Conservation (phyloP, 441 rosid species). For the Macaranga tanarius region DNA sequence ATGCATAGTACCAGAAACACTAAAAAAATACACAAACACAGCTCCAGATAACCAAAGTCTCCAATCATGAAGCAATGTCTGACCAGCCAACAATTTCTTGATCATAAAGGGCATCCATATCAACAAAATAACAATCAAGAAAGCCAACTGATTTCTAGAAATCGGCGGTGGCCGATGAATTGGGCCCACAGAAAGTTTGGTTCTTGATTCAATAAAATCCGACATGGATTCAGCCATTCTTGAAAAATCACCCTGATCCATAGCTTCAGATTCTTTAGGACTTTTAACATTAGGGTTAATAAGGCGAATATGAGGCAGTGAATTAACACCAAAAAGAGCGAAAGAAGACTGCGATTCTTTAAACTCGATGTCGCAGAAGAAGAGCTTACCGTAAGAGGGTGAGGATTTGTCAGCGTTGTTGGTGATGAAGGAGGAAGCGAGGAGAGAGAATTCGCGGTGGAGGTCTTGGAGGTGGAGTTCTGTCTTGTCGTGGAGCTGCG, state of each 20-base stretch:
- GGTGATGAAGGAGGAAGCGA: slow-evolving; percentile 67
- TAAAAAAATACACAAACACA: slow-evolving; percentile 77
- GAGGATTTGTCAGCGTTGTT: slow-evolving; percentile 44
- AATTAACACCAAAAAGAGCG: slow-evolving; percentile 72
- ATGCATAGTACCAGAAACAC: slow-evolving; percentile 93
- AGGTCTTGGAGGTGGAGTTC: slow-evolving; percentile 72
- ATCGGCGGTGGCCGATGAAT: slow-evolving; percentile 70
- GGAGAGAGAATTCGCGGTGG: slow-evolving; percentile 61
- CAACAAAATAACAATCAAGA: slow-evolving; percentile 35
- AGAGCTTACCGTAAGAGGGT: slow-evolving; percentile 46
- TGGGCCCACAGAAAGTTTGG: slow-evolving; percentile 66
- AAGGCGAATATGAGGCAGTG: slow-evolving; percentile 88
- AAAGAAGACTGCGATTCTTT: slow-evolving; percentile 70
- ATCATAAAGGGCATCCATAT: slow-evolving; percentile 51
- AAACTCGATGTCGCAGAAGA: slow-evolving; percentile 89
- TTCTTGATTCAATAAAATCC: slow-evolving; percentile 59
- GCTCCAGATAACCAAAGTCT: slow-evolving; percentile 73
- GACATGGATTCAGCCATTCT: slow-evolving; percentile 91
- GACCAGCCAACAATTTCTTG: slow-evolving; percentile 52
- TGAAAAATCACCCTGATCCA: slow-evolving; percentile 78
- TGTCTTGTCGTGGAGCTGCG: slow-evolving; percentile 69
- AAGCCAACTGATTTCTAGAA: slow-evolving; percentile 48
- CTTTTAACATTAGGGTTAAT: slow-evolving; percentile 48
- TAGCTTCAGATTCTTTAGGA: slow-evolving; percentile 62
- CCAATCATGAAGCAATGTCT: slow-evolving; percentile 67